These are phyloP conservation scores for Ceratobasidium papillatum DNA, from an alignment of 1,284 basidiomycete genomes.

Conservation along the genomic window DNA sequence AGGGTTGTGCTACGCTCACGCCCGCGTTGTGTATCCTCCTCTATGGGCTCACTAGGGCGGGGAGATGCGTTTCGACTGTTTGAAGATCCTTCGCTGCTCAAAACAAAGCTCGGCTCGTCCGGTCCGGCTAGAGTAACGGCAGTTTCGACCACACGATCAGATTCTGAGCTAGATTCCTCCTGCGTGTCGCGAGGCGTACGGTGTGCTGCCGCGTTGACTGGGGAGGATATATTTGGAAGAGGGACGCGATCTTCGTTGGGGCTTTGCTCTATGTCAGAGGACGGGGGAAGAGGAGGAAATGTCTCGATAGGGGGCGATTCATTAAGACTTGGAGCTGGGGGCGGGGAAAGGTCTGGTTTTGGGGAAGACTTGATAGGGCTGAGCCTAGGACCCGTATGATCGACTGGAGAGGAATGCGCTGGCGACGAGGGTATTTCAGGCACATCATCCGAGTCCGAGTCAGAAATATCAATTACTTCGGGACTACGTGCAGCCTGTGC, in stretches of 20 bases:
- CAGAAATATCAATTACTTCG: conserved; percentile 3
- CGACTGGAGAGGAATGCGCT: neutral
- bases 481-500: neutral
- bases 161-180: conserved; percentile 4
- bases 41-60: neutral
- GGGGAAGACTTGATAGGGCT: neutral
- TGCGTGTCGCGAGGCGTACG: neutral
- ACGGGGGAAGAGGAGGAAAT: conserved; percentile 17
- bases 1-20: neutral
- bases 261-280: conserved; percentile 14
- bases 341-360: neutral
- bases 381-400: neutral
- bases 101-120: conserved; percentile 2
- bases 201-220: neutral
- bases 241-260: neutral
- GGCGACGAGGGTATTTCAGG: neutral
- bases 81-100: conserved; percentile 17
- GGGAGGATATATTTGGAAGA: neutral
- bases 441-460: conserved; percentile 2
- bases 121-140: neutral
- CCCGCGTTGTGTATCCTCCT: neutral
- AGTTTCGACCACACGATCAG: conserved; percentile 14
- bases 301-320: neutral
- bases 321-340: neutral
- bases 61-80: neutral